phyloP scores from a whole-genome alignment of 1,284 basidiomycete species.

The Porphyrellus sp. region DNA sequence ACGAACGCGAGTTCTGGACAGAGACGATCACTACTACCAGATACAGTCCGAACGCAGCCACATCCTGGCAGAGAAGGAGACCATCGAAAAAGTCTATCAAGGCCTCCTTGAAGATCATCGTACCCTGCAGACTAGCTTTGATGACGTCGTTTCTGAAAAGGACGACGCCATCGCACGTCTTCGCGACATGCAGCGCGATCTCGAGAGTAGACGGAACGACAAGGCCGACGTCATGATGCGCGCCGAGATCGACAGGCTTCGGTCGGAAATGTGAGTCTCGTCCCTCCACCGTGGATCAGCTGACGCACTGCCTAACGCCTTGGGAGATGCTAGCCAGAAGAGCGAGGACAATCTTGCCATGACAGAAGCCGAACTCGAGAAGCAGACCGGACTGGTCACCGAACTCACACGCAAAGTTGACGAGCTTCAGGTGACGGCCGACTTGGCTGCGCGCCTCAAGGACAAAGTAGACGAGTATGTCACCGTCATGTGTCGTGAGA shows the following conservation, averaged over 20 bases:
- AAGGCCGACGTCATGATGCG: constrained; percentile 69
- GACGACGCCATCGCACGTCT: constrained; percentile 63
- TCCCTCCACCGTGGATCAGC: neutral
- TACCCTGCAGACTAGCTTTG: constrained; percentile 63
- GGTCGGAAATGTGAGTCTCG: constrained; percentile 71
- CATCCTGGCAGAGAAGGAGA: constrained; percentile 74
- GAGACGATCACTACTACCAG: constrained; percentile 82
- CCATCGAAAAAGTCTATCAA: constrained; percentile 75
- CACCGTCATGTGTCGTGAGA: neutral
- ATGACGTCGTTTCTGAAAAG: constrained; percentile 68
- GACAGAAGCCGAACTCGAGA: constrained; percentile 77
- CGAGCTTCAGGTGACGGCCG: constrained; percentile 77
- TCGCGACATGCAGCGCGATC: constrained; percentile 54
- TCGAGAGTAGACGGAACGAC: constrained; percentile 58
- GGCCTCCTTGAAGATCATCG: constrained; percentile 75
- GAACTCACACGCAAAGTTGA: constrained; percentile 79
- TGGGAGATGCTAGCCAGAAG: constrained; percentile 65
- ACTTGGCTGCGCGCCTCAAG: constrained; percentile 76
- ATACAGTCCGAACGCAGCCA: constrained; percentile 78
- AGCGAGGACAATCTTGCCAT: constrained; percentile 84
- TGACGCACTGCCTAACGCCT: constrained; percentile 28
- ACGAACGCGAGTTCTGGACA: constrained; percentile 29
- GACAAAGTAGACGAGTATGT: constrained; percentile 91
- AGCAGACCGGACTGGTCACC: constrained; percentile 62
- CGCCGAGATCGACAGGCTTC: constrained; percentile 76